Conservation (phyloP, 345 rosid species). For the Erodium maritimum region DNA sequence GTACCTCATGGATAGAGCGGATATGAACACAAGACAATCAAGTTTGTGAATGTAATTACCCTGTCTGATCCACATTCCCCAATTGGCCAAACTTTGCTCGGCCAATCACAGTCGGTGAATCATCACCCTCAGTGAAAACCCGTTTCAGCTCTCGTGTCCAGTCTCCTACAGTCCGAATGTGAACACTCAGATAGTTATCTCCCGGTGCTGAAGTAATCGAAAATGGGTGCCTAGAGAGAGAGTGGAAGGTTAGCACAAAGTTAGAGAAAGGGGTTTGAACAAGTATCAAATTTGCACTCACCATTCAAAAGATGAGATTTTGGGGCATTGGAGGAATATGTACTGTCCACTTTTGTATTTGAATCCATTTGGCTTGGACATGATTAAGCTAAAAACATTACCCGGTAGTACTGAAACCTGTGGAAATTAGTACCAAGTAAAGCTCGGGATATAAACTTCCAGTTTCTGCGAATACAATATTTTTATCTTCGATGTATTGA, state of each 20-base stretch:
- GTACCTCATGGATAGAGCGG: neutral
- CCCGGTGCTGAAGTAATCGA: constrained; percentile 94
- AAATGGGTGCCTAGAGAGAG: constrained; percentile 69
- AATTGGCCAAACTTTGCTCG: constrained; percentile 41
- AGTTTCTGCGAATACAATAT: too few relatives aligned
- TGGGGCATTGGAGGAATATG: constrained; percentile 78
- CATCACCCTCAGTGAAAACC: constrained; percentile 45
- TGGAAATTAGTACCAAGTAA: constrained; percentile 9
- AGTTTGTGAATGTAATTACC: constrained; percentile 23
- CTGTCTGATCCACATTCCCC: constrained; percentile 23
- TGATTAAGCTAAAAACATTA: constrained; percentile 60
- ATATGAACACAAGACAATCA: neutral
- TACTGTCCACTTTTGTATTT: constrained; percentile 93
- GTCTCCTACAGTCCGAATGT: constrained; percentile 81
- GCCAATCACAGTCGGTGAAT: constrained; percentile 42
- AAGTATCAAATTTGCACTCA: constrained; percentile 13
- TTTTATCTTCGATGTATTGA: neutral
- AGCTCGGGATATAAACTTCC: neutral
- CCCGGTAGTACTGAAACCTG: constrained; percentile 88
- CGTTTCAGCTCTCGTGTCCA: constrained; percentile 83
- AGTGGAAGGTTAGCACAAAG: neutral
- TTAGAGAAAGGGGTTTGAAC: too few relatives aligned
- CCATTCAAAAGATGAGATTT: constrained; percentile 84
- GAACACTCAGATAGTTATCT: constrained; percentile 75
- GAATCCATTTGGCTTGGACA: constrained; percentile 89